Conservation (phyloP, 805 yeast genomes). For the Pichia scutulata region DNA sequence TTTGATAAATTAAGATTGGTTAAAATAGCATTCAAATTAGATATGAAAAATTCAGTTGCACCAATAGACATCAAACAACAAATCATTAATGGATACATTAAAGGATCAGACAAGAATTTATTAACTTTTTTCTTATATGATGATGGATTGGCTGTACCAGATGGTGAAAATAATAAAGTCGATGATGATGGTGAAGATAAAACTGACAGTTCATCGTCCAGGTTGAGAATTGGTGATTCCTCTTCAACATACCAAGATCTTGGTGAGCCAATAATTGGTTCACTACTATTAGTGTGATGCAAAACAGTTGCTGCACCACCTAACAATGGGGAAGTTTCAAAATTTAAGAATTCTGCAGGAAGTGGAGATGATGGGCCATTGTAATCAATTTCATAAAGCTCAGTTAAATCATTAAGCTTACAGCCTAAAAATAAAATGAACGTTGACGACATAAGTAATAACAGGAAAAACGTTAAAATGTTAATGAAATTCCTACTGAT, state of each 20-base stretch:
- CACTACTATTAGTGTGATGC: constrained; percentile 16
- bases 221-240: constrained; percentile 15
- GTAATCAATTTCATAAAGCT: constrained; percentile 19
- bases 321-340: constrained; percentile 28
- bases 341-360: constrained; percentile 22
- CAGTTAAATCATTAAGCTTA: constrained; percentile 23
- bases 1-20: constrained; percentile 13
- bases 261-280: constrained; percentile 22
- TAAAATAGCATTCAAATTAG: constrained; percentile 58
- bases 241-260: constrained; percentile 25
- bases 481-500: constrained; percentile 14
- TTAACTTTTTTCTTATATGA: constrained; percentile 13
- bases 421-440: constrained; percentile 23
- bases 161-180: not conserved
- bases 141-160: not conserved
- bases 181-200: constrained; percentile 16
- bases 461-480: constrained; percentile 18
- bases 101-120: constrained; percentile 39
- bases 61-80: constrained; percentile 69
- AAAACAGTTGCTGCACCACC: constrained; percentile 28
- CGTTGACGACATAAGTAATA: constrained; percentile 13
- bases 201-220: constrained; percentile 24
- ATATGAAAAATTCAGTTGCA: constrained; percentile 78
- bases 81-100: constrained; percentile 56
- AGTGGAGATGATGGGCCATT: constrained; percentile 14